Base-by-base conservation (phyloP, 805 yeast genomes). In the Tetrapisispora phaffii region DNA sequence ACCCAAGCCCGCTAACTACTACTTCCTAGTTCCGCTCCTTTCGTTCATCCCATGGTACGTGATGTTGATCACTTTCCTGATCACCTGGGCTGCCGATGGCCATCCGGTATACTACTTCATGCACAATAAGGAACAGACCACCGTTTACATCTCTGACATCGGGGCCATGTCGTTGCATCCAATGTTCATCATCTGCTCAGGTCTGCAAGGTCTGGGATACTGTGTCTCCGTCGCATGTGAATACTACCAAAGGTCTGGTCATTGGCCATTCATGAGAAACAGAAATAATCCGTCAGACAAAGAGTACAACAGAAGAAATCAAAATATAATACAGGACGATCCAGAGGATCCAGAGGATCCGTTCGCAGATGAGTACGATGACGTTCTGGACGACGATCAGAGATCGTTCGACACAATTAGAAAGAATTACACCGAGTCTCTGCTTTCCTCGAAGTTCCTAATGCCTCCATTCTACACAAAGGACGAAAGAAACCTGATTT, bases 101-200 rank as follows among this genome's bases (percentile, higher is more conserved):
- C 75, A 75, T 39, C 95, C 95, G 0, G 68, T 74, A 12, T 83
- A 85, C 58, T 60, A 69, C 45, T 79, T 79, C 51, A 74, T 78
- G 71, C 65, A 66, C 31, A 44, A 59, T 0, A 38, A 38, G 24
- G 48, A 65, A 3, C 77, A 71, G 51, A 55, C 65, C 31, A 75
- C 80, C 33, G 80, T 86, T 2, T 90, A 83, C 64, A 77, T 90
- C 41, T 83, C 95, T 3, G 85, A 89, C 57, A 76, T 89, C 42
- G 96, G 90, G 3, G 96, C 97, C 9, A 84, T 95, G 9, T 80
- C 79, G 53, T 67, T 87, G 41, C 84, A 88, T 60, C 95, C 95
- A 1, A 64, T 89, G 19, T 90, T 90, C 63, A 86, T 89, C 33
- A 67, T 82, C 16, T 81, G 95, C 54, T 71, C 85, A 1, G 85